These are phyloP conservation scores for Candida chauliodis DNA, from an alignment of 805 yeast genomes.

Conservation along the genomic window DNA sequence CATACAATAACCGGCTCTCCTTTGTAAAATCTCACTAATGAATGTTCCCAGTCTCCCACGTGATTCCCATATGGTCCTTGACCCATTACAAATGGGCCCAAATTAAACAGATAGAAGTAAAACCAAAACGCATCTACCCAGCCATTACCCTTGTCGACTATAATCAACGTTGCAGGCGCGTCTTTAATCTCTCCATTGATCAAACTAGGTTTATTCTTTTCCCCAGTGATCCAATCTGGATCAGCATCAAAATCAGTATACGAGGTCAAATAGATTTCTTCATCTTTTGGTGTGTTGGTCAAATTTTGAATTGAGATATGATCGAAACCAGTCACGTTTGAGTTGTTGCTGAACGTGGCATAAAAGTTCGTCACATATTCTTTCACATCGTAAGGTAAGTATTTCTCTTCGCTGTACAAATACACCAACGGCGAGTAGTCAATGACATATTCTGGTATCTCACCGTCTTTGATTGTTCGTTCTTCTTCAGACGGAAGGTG, in stretches of 20 bases:
- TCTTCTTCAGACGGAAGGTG: conserved; percentile 28
- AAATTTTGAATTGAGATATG: conserved; percentile 31
- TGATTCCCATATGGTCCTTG: conserved; percentile 96
- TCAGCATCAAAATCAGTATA: conserved; percentile 61
- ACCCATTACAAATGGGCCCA: conserved; percentile 98
- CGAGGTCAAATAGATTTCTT: conserved; percentile 56
- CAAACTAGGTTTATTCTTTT: conserved; percentile 60
- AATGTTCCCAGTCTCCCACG: conserved; percentile 98
- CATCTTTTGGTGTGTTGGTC: conserved; percentile 22
- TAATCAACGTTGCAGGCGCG: conserved; percentile 80
- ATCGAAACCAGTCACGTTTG: conserved; percentile 33
- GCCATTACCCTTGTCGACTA: conserved; percentile 90
- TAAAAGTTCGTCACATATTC: conserved; percentile 67
- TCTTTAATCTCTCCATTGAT: conserved; percentile 65
- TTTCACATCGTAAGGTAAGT: conserved; percentile 77
- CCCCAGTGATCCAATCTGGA: conserved; percentile 87
- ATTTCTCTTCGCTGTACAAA: conserved; percentile 82
- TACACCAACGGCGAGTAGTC: conserved; percentile 77
- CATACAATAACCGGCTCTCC: conserved; percentile 82
- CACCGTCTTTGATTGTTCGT: conserved; percentile 45
- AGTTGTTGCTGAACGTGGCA: conserved; percentile 50
- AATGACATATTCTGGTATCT: conserved; percentile 59
- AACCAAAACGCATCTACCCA: conserved; percentile 97
- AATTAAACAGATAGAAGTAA: conserved; percentile 87
- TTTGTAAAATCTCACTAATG: conserved; percentile 75